phyloP scores from a whole-genome alignment of 441 rosid species.

The Dalechampia spathulata region DNA sequence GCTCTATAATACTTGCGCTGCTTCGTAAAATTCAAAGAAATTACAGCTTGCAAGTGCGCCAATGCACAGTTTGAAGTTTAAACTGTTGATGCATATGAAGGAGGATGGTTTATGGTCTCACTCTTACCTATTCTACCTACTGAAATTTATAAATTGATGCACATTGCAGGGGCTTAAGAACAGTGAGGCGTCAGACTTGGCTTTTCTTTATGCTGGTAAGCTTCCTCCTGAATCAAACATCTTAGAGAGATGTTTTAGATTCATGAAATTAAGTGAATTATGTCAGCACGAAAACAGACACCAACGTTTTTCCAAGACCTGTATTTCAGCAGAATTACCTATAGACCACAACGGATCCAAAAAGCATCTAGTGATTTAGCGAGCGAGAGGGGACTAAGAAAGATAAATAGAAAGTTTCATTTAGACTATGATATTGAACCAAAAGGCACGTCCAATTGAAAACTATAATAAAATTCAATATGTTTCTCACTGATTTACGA shows the following conservation, averaged over 20 bases:
- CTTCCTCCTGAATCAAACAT: no score
- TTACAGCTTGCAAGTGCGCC: not conserved
- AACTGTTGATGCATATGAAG: not conserved
- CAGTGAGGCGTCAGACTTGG: no score
- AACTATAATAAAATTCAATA: not conserved
- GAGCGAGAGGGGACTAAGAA: not conserved
- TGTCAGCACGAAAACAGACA: not conserved
- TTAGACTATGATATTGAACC: not conserved
- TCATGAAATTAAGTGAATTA: not conserved
- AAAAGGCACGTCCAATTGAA: not conserved
- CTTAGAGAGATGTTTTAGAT: not conserved
- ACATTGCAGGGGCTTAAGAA: not conserved
- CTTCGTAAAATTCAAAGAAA: not conserved
- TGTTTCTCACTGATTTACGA: slow-evolving; percentile 4
- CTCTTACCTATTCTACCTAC: slow-evolving; percentile 1
- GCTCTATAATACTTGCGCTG: not conserved
- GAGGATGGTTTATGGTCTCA: not conserved
- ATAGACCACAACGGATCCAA: not conserved
- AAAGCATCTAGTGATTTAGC: not conserved
- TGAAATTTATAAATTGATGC: not conserved
- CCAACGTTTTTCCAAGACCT: not conserved
- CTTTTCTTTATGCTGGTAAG: no score
- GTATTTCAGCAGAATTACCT: not conserved
- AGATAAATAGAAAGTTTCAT: not conserved
- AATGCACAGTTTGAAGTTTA: not conserved